Base-by-base conservation (phyloP, 176 grass and related monocot species). In the Poa pratensis region DNA sequence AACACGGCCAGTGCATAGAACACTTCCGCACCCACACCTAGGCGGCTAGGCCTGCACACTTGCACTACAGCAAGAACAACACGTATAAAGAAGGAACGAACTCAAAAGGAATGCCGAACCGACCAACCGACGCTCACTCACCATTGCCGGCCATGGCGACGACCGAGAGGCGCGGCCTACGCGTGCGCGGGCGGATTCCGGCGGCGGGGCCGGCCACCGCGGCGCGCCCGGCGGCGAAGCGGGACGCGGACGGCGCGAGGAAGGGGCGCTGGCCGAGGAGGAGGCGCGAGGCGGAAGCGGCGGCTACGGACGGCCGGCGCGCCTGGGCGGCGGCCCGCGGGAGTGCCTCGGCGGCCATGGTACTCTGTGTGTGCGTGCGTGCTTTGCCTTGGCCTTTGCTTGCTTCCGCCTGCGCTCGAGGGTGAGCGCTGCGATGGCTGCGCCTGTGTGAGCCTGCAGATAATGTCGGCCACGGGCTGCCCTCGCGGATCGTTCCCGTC, bases 121-220 rank as follows among this genome's bases (percentile, higher is more conserved):
- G 49, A 9, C 28, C 16, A 16, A 20, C 14, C 0, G 49, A 18
- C 15, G 65, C 69, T 69, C 26, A 35, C 88, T 81, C 81, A 96
- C 93, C 96, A 58, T 82, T 91, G n/a, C 61, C 86, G 16, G 93
- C 91, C 91, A 96, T 96, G 80, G 91, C 91, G 48, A 94, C 70
- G 66, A 96, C 93, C 15, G 88, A 96, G 26, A 89, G 80, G 43
- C 82, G 84, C 75, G 79, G 81, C 73, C 81, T 90, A 14, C 82
- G 82, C 67, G 28, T 77, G 86, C 58, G 86, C 91, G 43, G 65
- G 78, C 78, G 88, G 79, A 77, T 45, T 20, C 81, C 80, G 34
- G 88, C 77, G 19, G 46, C 80, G 69, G 84, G 80, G 70, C 78
- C 78, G n/a, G 30, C 82, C 87, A 83, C 80, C 80, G 80, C 75